These are phyloP conservation scores for Clitopilus passeckerianus DNA, from an alignment of 768 basidiomycete genomes.

Conservation along the genomic window DNA sequence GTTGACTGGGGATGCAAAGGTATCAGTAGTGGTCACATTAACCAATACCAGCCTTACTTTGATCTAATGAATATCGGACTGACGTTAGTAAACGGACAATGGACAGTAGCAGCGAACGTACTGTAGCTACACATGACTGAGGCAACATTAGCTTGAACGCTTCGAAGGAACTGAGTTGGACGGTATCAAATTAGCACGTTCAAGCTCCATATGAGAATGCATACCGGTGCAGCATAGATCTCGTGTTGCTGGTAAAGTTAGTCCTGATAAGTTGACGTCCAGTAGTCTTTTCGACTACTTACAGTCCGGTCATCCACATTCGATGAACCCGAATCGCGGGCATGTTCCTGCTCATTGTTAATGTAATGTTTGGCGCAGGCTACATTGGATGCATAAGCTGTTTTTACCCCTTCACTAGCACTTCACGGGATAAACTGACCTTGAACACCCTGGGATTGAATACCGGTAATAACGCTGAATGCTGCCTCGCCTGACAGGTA, in stretches of 20 bases:
- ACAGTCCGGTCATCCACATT: slow-evolving; percentile 40
- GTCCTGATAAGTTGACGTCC: background rate
- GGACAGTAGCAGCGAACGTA: slow-evolving; percentile 4
- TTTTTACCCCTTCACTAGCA: slow-evolving; percentile 16
- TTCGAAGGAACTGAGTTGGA: slow-evolving; percentile 39
- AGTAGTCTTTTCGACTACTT: slow-evolving; percentile 3
- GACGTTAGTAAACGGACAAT: too few relatives aligned
- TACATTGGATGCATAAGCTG: slow-evolving; percentile 6
- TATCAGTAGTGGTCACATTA: background rate
- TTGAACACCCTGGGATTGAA: slow-evolving; percentile 48
- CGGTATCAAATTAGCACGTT: background rate
- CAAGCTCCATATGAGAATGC: slow-evolving; percentile 1
- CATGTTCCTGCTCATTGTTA: slow-evolving; percentile 48
- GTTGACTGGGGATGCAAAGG: slow-evolving; percentile 29
- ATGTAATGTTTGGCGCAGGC: slow-evolving; percentile 33
- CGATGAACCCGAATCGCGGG: slow-evolving; percentile 32
- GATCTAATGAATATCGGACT: slow-evolving; percentile 16
- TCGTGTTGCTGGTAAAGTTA: slow-evolving; percentile 40
- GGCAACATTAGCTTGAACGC: slow-evolving; percentile 62
- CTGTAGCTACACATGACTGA: slow-evolving; percentile 67
- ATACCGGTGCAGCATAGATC: slow-evolving; percentile 48
- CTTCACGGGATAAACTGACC: slow-evolving; percentile 16
- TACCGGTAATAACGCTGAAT: slow-evolving; percentile 47
- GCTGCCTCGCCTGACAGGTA: slow-evolving; percentile 51
- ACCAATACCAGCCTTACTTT: slow-evolving; percentile 17